Evolutionary conservation across 345 rosid species (phyloP), one percentile per base, ranked within the genome.

Genomic region (Eucalyptus fibrosa): DNA sequence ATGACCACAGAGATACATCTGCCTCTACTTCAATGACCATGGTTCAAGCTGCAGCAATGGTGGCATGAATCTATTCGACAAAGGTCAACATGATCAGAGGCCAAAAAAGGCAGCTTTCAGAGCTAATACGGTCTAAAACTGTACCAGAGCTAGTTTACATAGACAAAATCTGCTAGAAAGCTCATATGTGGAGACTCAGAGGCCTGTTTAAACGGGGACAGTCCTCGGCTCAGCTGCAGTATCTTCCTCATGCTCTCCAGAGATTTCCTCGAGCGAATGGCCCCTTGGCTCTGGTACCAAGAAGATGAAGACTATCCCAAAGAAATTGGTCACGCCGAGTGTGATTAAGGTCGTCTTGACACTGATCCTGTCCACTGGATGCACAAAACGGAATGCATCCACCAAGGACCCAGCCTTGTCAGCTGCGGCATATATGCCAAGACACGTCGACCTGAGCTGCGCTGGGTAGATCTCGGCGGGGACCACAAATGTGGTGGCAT

Each of bases 371-470:
- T 88, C 42, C 4, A 49, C 72, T 0, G 86, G 87, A 34, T 72
- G 50, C 50, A 81, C n/a, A 86, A 88, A 88, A 32, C 77, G 0
- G 30, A 88, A 88, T 42, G 87, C 86, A 30, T 42, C 89, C 45
- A 88, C 86, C 32, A 80, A 72, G 30, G 89, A 86, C 34, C 90
- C 88, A 4, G 67, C 77, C 23, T 72, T 45, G 53, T 14, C 56
- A 8, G 86, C 86, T 10, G 82, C 40, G 8, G 89, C 50, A 9
- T 28, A 45, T 69, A 45, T 49, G 13, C 82, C 91, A 45, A 80
- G 88, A 62, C 88, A 89, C 45, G 89, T 86, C 2, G 60, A 89
- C 50, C 91, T 86, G 86, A 89, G 50, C 86, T 88, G 56, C 47
- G 40, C 44, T 2, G 87, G 89, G 69, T 81, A 88, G 69, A 81